Percentiles rank a stretch among this genome's conserved stretches.
phyloP scores from a whole-genome alignment of 2,329 filamentous ascomycete species.

The Podosphaera aphanis region DNA sequence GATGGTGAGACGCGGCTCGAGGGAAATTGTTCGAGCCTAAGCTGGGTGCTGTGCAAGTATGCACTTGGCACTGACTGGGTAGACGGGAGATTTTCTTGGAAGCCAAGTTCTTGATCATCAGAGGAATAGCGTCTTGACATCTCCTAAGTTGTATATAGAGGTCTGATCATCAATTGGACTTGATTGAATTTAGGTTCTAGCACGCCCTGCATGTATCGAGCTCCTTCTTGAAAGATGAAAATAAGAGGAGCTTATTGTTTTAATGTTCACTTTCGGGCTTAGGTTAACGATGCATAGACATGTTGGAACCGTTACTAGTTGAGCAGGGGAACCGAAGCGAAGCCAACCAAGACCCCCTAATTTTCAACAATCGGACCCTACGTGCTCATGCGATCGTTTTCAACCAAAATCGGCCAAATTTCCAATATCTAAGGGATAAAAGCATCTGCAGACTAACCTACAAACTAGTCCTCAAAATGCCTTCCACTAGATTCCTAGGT shows the following conservation, averaged over 20 bases:
- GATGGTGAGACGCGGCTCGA: neutral
- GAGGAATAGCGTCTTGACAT: constrained; percentile 1
- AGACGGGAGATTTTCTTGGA: constrained; percentile 1
- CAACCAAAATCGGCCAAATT: neutral
- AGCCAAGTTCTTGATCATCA: constrained; percentile 1
- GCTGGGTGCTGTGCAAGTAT: neutral
- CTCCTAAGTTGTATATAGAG: neutral
- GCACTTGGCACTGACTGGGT: neutral
- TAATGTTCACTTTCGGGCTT: too few species aligned
- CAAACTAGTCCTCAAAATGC: neutral
- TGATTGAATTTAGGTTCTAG: neutral
- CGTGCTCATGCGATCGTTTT: too few species aligned
- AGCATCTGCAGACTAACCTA: neutral
- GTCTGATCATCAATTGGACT: neutral
- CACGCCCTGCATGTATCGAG: neutral
- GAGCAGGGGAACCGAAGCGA: too few species aligned
- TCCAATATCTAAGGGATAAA: neutral
- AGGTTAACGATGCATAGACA: too few species aligned
- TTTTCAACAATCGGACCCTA: too few species aligned
- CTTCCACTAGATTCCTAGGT: neutral
- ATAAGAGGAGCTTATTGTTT: too few species aligned
- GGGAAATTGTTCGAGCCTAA: neutral
- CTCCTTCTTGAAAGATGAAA: neutral
- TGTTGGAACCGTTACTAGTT: too few species aligned
- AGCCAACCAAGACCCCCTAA: too few species aligned